Conservation (phyloP, 306 rosid genomes). For the Benincasa hispida region DNA sequence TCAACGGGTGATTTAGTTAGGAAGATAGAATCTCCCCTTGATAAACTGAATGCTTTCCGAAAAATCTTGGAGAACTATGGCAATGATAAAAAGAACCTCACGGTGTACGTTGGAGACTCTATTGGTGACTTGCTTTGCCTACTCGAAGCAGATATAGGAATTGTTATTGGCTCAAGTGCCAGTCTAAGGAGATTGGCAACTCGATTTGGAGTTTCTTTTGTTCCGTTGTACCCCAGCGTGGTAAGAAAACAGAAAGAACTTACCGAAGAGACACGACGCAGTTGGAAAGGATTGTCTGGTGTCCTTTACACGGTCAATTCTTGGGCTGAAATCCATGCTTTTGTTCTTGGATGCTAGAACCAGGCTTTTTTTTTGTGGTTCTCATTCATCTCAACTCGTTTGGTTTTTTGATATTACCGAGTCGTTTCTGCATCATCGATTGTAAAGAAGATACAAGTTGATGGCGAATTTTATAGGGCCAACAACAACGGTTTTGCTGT, state of each 20-base stretch:
- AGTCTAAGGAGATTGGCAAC: conserved; percentile 71
- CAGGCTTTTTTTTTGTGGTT: not conserved
- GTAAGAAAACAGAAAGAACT: conserved; percentile 60
- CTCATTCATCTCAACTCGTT: conserved; percentile 5
- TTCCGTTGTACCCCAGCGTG: conserved; percentile 66
- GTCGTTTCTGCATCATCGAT: conserved; percentile 10
- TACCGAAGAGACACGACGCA: conserved; percentile 32
- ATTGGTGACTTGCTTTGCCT: conserved; percentile 92
- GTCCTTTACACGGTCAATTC: conserved; percentile 70
- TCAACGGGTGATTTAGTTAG: conserved; percentile 78
- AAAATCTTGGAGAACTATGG: conserved; percentile 25
- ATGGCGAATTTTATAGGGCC: conserved; percentile 8
- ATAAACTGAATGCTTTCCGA: conserved; percentile 65
- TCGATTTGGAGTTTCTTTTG: conserved; percentile 65
- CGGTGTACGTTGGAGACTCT: conserved; percentile 80
- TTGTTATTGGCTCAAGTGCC: conserved; percentile 78
- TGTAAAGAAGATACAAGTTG: conserved; percentile 9
- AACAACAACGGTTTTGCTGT: not conserved
- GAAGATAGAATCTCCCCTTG: conserved; percentile 84
- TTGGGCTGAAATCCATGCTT: conserved; percentile 99
- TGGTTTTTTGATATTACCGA: conserved; percentile 4
- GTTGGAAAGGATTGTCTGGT: conserved; percentile 78
- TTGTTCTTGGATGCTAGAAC: conserved; percentile 78
- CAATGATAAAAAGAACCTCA: conserved; percentile 42
- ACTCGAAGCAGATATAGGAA: conserved; percentile 93